Evolutionary conservation across 257 asterid species (phyloP), one percentile per base, ranked within the genome.

Genomic region (Handroanthus guayacan): DNA sequence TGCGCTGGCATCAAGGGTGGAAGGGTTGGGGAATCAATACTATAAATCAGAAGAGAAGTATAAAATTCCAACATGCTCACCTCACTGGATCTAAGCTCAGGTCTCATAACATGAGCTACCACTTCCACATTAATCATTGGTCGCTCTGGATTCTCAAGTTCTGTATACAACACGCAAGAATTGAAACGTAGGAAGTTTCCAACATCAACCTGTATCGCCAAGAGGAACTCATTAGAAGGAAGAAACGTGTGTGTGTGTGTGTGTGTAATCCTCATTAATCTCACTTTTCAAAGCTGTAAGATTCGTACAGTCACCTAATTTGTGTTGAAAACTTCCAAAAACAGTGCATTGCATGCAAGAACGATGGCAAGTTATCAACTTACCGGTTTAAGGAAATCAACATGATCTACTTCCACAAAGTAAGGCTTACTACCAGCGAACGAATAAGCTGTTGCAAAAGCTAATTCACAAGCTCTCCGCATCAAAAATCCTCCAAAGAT

Each of bases 401-500:
- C 96, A 65, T 94, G 98, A 86, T 94, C 98, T 69, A 92, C 98
- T 85, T 94, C 97, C 63, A 84, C 68, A 78, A 94, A 94, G 82
- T 92, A 66, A 75, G 97, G 98, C 43, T 89, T 88, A 38, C 84
- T 84, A 31, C 98, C 98, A 52, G 97, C 92, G 81, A 94, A 94
- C 18, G 90, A 76, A 77, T 92, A 94, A 57, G 98, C 97, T 8
- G 97, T 94, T 67, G 96, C 89, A 82, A 79, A 89, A 61, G 94
- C 97, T 78, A 94, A 62, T 72, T 94, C 98, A 65, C 87, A 89
- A 81, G 97, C 98, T 86, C 95, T 84, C 74, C 97, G 82, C 98
- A 92, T 94, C 77, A 94, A 79, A 80, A 94, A 94, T 9, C 98
- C 97, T 75, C 98, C 98, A 44, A 94, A 94, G 58, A 94, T 94